These are phyloP conservation scores for Aspergillus sp. DNA, from an alignment of 2,329 filamentous ascomycete genomes.

Conservation along the genomic window DNA sequence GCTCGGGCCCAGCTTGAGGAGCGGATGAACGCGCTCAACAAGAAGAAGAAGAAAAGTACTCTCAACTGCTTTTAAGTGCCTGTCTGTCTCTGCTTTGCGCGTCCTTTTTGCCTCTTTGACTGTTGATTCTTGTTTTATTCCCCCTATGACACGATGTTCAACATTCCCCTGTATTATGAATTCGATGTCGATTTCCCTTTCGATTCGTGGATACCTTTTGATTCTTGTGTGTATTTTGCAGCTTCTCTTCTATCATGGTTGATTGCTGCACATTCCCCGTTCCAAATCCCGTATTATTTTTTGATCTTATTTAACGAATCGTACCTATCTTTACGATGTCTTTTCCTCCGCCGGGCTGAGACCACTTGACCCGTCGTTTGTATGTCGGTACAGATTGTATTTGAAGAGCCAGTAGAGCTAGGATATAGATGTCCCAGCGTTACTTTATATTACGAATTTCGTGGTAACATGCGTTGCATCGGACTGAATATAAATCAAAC, in stretches of 20 bases:
- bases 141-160: constrained; percentile 17
- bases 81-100: constrained; percentile 10
- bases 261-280: constrained; percentile 3
- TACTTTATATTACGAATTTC: no score
- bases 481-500: no score
- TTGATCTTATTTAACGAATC: constrained; percentile 11
- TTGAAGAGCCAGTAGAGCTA: no score
- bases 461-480: no score
- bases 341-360: constrained; percentile 7
- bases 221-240: constrained; percentile 9
- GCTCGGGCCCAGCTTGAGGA: constrained; percentile 88
- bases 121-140: neutral
- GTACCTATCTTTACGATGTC: constrained; percentile 1
- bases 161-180: constrained; percentile 23
- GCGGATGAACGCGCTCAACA: constrained; percentile 86
- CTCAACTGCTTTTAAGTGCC: constrained; percentile 87
- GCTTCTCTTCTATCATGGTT: neutral
- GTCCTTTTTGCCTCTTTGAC: constrained; percentile 3
- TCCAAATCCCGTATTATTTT: neutral
- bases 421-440: neutral
- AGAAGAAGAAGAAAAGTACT: constrained; percentile 91
- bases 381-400: constrained; percentile 9
- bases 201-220: constrained; percentile 20
- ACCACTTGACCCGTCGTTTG: neutral
- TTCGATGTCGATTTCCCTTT: constrained; percentile 23